Conservation (phyloP, 768 basidiomycete genomes). For the Leccinum obscurum region DNA sequence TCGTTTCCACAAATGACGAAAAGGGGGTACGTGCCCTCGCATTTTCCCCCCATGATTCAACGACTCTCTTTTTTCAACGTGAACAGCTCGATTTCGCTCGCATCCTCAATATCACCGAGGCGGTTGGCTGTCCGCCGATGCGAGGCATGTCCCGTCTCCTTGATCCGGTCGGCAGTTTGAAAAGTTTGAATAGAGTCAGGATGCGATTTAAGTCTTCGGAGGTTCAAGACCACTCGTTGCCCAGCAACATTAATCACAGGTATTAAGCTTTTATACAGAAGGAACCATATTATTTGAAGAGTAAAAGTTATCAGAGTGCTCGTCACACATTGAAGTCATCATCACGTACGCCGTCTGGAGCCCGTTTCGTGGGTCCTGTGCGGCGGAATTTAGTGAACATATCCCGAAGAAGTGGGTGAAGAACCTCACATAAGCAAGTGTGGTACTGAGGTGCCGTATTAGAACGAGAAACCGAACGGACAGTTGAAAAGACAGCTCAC, state of each 20-base stretch:
- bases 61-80: not conserved
- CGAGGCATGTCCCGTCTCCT: not conserved
- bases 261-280: not conserved
- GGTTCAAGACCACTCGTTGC: constrained; percentile 22
- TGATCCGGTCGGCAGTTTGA: not conserved
- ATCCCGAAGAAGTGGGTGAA: not conserved
- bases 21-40: not conserved
- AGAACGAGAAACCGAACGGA: not conserved
- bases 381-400: not conserved
- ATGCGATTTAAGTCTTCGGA: constrained; percentile 2
- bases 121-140: not conserved
- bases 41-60: not conserved
- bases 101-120: not conserved
- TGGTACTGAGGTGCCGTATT: not conserved
- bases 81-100: not conserved
- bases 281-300: not conserved
- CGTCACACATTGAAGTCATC: not conserved
- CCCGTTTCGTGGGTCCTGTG: constrained; percentile 6
- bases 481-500: constrained; percentile 1
- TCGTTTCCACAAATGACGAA: not conserved
- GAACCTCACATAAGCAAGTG: not conserved
- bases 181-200: not conserved
- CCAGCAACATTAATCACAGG: constrained; percentile 13
- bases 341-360: constrained; percentile 5
- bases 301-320: not conserved